Base-by-base conservation (phyloP, 257 asterid genomes). In the Dorcoceras hygrometricum region DNA sequence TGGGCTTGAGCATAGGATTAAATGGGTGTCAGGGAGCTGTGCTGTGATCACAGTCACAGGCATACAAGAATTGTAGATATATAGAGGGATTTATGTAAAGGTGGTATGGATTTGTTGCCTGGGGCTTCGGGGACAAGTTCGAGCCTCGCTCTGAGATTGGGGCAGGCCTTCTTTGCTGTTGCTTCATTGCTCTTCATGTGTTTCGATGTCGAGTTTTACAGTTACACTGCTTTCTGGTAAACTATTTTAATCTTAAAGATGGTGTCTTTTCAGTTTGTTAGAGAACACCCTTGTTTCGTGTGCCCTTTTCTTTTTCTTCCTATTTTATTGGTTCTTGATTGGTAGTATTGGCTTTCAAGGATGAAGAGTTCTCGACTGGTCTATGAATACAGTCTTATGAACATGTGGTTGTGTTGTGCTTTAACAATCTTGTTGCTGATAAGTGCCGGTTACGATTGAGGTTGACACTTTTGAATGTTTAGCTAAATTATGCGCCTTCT, bases 161-260 rank as follows among this genome's bases (percentile, higher is more conserved):
- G 96, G 59, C 99, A 94, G 73, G 83, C 95, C 50, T 9, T 83
- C 12, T 90, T 90, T 56, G 90, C 99, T 12, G 77, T 87, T 77
- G 92, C 97, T 77, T 90, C 99, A 0, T 76, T 94, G 78, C 92
- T 94, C 24, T 90, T 94, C 77, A 94, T 90, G 97, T 94, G 97
- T 73, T 78, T 88, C 74, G 92, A 81, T 74, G 81, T 94, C 61
- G 82, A 91, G 61, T 94, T 94, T 90, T 90, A 88, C 80, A 87
- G 95, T 75, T 94, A 88, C 70, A 90, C 96, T 71, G 82, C 99
- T 73, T 93, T 90, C 89, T 93, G 99, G 99, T 93, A 82, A 79
- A 46, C 4, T 14, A 5, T 39, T 65, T 73, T 14, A 16, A 39
- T 0, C 46, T 36, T 36, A 8, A 7, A 8, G 28, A 59, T 23